Evolutionary conservation across 768 basidiomycete genomes (phyloP).

Genomic region (Suillus variegatus): DNA sequence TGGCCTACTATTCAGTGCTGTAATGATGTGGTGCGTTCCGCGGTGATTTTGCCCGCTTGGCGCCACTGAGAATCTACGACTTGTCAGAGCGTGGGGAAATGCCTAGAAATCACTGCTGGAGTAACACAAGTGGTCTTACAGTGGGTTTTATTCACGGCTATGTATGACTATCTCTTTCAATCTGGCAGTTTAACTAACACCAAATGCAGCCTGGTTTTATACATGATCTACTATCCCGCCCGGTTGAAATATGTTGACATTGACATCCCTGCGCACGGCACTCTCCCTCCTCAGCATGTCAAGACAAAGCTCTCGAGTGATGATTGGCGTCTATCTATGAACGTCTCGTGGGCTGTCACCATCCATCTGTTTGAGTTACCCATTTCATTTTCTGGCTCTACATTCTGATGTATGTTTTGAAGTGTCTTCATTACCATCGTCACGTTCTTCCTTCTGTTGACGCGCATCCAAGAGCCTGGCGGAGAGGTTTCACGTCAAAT

Average conservation of each 20-base stretch:
- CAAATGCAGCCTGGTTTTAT: constrained; percentile 74
- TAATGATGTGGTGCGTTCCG: constrained; percentile 59
- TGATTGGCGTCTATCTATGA: constrained; percentile 79
- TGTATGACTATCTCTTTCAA: constrained; percentile 55
- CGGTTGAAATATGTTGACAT: constrained; percentile 71
- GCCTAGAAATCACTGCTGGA: constrained; percentile 80
- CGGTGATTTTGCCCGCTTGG: neutral
- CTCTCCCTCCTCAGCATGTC: constrained; percentile 40
- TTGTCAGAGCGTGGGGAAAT: constrained; percentile 62
- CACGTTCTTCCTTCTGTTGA: constrained; percentile 62
- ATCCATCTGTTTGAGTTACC: constrained; percentile 68
- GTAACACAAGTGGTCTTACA: constrained; percentile 80
- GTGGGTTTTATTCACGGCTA: constrained; percentile 81
- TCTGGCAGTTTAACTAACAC: constrained; percentile 1
- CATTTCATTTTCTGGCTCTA: neutral
- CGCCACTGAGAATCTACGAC: neutral
- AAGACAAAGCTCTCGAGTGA: constrained; percentile 55
- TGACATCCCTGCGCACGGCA: constrained; percentile 42
- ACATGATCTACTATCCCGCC: constrained; percentile 88
- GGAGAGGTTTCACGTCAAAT: constrained; percentile 38
- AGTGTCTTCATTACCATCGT: constrained; percentile 60
- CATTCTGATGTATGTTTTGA: constrained; percentile 5
- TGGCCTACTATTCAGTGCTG: constrained; percentile 86
- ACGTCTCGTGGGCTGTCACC: constrained; percentile 68
- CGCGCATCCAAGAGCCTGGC: constrained; percentile 39